Evolutionary conservation across 1,139 yeast species (phyloP), one percentile per base, ranked within the genome.

Genomic region (Sugiyamaella paludigena): DNA sequence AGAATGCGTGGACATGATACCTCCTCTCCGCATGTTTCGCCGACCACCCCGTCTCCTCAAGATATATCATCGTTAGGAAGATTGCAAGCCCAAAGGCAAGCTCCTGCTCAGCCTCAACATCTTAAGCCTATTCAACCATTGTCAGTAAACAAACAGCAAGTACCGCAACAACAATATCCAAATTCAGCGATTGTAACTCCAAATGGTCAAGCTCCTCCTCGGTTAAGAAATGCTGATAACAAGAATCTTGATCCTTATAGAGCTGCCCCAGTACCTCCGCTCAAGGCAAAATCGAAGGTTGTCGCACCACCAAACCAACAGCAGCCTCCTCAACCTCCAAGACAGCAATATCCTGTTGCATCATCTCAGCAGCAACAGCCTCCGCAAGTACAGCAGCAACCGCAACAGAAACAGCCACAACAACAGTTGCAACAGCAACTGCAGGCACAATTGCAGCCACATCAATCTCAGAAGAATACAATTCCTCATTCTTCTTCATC

Each of bases 401-500:
- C 42, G 9, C 52, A 50, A 11, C 43, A 47, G 9, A 33, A 36
- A 16, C 27, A 19, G 24, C 24, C 24, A 19, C 24, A 19, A 5
- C n/a, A n/a, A n/a, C n/a, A n/a, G n/a, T n/a, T 41, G 11, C 51
- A 36, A 13, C 35, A 26, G 8, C 51, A 43, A 30, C 42, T 40
- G 9, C 52, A 50, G 15, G 47, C 36, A 11, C 43, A 47, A 11
- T 29, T 32, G 15, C 27, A 19, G 24, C 24, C 24, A 19, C 24
- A 19, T 3, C 41, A 15, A 27, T 49, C 45, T 53, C 48, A 42
- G 40, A 10, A n/a, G n/a, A 52, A 55, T 41, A 58, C 68, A 46
- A 65, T 66, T 16, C 32, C 35, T 16, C 45, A 36, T 9, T 24
- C 49, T 24, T 37, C 47, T 7, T 39, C 49, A 30, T 34, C 49